phyloP scores from a whole-genome alignment of 2,329 filamentous ascomycete genomes.

The Clonostachys sp. region DNA sequence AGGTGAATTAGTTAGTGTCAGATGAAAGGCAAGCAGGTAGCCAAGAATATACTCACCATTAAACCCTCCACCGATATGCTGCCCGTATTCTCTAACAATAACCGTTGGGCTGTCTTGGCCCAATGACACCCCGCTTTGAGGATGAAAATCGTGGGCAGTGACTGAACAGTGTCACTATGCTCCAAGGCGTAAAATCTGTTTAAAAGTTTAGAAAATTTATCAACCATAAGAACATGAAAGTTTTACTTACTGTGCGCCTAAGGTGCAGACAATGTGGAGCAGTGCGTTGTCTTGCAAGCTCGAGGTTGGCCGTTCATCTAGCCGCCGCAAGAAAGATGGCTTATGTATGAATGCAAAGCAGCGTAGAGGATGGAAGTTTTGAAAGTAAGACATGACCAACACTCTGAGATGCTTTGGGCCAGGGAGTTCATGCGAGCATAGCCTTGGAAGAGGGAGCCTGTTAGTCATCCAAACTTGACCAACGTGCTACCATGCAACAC shows the following conservation, averaged over 20 bases:
- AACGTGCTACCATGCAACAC: no score
- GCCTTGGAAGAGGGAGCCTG: neutral
- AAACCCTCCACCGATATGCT: conserved; percentile 7
- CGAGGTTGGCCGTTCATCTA: neutral
- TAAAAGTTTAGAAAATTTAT: no score
- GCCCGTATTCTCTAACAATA: conserved; percentile 4
- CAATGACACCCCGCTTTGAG: conserved; percentile 7
- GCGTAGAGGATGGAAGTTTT: neutral
- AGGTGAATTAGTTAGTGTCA: no score
- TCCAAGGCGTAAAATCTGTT: conserved; percentile 8
- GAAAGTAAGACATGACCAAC: neutral
- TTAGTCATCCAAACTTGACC: neutral
- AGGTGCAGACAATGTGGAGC: neutral
- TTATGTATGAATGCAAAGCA: conserved; percentile 1
- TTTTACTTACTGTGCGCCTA: neutral
- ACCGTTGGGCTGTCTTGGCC: conserved; percentile 6
- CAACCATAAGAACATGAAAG: neutral
- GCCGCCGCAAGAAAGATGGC: neutral
- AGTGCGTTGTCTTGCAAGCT: neutral
- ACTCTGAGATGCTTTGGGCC: conserved; percentile 1
- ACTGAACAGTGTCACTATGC: conserved; percentile 2
- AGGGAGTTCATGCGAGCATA: conserved; percentile 3
- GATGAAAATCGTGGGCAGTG: neutral
- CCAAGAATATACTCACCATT: conserved; percentile 2
- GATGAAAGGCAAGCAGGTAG: no score